A percentile compares a stretch with the other conserved stretches of the same genome.
These are phyloP conservation scores for Fusarium nisikadoi DNA, from an alignment of 2,329 filamentous ascomycete species.

Conservation along the genomic window DNA sequence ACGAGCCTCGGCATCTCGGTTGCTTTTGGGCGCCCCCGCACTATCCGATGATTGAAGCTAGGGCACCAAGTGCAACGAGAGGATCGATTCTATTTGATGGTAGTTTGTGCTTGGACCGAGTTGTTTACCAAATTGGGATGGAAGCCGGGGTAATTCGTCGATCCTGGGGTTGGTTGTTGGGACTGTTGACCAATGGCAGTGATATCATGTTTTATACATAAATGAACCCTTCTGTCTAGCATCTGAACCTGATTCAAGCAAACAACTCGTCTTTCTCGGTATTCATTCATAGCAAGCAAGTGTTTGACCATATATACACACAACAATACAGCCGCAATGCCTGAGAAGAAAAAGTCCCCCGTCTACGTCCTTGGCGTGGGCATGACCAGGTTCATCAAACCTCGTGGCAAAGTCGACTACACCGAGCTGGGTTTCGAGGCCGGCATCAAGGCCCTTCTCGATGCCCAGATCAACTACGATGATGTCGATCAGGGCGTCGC, in stretches of 20 bases:
- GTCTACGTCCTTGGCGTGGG: conserved; percentile 95
- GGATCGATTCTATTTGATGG: conserved; percentile 17
- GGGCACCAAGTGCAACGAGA: conserved; percentile 16
- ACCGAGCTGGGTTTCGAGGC: conserved; percentile 94
- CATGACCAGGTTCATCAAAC: conserved; percentile 99
- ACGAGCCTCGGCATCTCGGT: conserved; percentile 40
- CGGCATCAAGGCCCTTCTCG: conserved; percentile 85
- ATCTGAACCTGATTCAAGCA: neutral
- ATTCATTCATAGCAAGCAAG: conserved; percentile 19
- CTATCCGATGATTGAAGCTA: conserved; percentile 11
- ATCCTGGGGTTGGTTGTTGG: neutral
- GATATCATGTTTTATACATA: conserved; percentile 21
- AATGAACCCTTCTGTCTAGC: neutral
- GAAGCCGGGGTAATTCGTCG: conserved; percentile 17
- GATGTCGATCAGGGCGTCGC: conserved; percentile 94
- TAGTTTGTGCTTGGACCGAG: conserved; percentile 14
- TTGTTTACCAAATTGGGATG: conserved; percentile 22
- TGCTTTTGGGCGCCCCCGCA: conserved; percentile 33
- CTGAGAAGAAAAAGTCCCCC: conserved; percentile 61
- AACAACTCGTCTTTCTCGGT: neutral
- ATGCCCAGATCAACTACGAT: conserved; percentile 94
- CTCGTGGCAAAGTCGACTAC: conserved; percentile 92
- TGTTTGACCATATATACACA: neutral
- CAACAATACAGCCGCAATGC: conserved; percentile 51
- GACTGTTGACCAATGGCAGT: neutral